Base-by-base conservation (phyloP, 306 rosid genomes). In the Vigna unguiculata region DNA sequence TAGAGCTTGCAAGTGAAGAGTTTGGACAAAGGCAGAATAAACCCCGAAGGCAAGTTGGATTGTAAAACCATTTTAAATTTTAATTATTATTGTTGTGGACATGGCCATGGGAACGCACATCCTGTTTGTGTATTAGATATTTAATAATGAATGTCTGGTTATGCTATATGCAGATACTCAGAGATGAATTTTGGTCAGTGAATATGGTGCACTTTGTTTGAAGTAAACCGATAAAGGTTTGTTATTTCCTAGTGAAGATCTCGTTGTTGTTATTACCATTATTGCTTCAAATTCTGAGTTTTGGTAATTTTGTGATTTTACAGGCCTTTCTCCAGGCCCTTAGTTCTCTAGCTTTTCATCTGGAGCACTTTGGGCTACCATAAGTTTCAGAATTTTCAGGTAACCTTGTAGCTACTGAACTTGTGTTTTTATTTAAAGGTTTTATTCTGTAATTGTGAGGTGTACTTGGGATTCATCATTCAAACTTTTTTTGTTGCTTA, bases 1-100 rank as follows among this genome's bases (percentile, higher is more conserved):
- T 84, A 93, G 98, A 93, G 77, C 82, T 78, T 74, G 92, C 77
- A 66, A 89, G 68, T 2, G 96, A 93, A 69, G 98, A 91, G 77
- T 84, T 88, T 86, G 97, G 91, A 82, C 97, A 89, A 78, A 85
- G 98, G 59, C 98, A 90, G 49, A 93, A 88, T 82, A 93, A 91
- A 82, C 94, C 97, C 48, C 94, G 98, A 65, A 91, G 98, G 98
- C 78, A 82, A 91, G 90, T 85, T 75, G 25, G 32, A 63, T 74
- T 54, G 7, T 34, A 40, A 78, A 47, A 34, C 53, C 49, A 41
- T 47, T 61, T 6, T 58, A 11, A 22, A 14, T 22, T 9, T 22
- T 22, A 55, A 4, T 24, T 22, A 11, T 22, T 55, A 55, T 55
- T 55, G 34, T 22, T 55, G 62, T 19, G 28, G 14, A 4, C 59